Base-by-base conservation (phyloP, 2,329 filamentous ascomycete genomes). In the Dothidotthia symphoricarpi region DNA sequence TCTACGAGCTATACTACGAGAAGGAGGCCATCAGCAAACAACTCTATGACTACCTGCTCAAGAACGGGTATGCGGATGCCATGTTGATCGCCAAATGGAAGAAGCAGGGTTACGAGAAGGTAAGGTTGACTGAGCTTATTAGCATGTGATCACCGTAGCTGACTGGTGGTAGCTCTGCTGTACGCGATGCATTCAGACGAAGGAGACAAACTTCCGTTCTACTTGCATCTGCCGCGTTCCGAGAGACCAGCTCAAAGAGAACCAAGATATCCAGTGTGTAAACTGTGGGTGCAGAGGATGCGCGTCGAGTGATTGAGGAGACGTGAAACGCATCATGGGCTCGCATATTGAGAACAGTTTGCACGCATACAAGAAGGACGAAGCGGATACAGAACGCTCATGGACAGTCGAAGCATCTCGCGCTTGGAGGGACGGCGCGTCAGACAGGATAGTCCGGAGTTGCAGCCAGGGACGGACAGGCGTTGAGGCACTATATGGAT, bases 81-180 rank as follows among this genome's bases (percentile, higher is more conserved):
- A 93, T 90, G 74, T 73, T 98, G 62, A 97, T 98, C 63, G 93
- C 93, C 11, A 98, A 98, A 73, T 98, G 93, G 93, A 98, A 98
- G 81, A 98, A 98, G 74, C 86, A 94, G 61, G 93, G 93, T 12
- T 98, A 98, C 61, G 93, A 98, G 70, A 96, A 97, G 82, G 87
- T 88, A 67, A 34, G 75, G n/a, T n/a, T n/a, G n/a, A n/a, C n/a
- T n/a, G n/a, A n/a, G 10, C 16, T 24, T 15, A 16, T 19, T 10
- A 19, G 27, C 12, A 24, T 24, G 28, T 19, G 13, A 24, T 17
- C 9, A 10, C 47, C n/a, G n/a, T n/a, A n/a, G n/a, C n/a, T 50
- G 32, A 54, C 41, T 10, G 13, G 29, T 26, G 7, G 32, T 41
- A 93, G 86, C 73, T 98, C 28, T 98, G 93, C 70, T 98, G 93